Conservation (phyloP, 768 basidiomycete genomes). For the Suillus weaverae region DNA sequence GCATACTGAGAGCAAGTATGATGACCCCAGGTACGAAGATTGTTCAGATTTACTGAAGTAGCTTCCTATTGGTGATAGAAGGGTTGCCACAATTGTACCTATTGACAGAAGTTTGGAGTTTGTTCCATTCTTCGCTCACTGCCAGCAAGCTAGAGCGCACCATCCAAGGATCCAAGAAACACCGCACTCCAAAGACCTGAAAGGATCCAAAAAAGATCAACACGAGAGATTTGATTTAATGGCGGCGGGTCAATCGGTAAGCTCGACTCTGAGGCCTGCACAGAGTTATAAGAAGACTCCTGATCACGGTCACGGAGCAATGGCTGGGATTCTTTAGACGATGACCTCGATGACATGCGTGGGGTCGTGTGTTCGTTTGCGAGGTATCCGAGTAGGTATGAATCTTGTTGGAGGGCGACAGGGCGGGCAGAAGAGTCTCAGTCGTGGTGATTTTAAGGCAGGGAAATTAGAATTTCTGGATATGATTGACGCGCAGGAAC, state of each 20-base stretch:
- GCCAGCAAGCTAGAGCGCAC: slow-evolving; percentile 39
- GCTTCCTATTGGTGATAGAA: slow-evolving; percentile 82
- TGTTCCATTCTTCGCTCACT: background rate
- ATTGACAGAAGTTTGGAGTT: slow-evolving; percentile 10
- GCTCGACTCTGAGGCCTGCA: slow-evolving; percentile 34
- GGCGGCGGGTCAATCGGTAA: slow-evolving; percentile 29
- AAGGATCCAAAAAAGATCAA: slow-evolving; percentile 70
- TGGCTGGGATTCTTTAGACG: slow-evolving; percentile 54
- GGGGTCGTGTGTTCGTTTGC: slow-evolving; percentile 2
- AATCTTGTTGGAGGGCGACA: slow-evolving; percentile 5
- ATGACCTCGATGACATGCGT: slow-evolving; percentile 42
- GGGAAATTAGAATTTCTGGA: background rate
- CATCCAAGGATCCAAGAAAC: slow-evolving; percentile 83
- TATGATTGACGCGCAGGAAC: slow-evolving; percentile 16
- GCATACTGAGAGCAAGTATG: slow-evolving; percentile 84
- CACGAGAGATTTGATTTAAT: slow-evolving; percentile 47
- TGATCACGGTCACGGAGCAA: slow-evolving; percentile 49
- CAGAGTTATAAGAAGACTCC: slow-evolving; percentile 45
- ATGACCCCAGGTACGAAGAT: slow-evolving; percentile 85
- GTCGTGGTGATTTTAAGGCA: slow-evolving; percentile 8
- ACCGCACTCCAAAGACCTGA: slow-evolving; percentile 81
- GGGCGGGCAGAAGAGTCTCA: slow-evolving; percentile 1
- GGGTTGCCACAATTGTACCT: slow-evolving; percentile 85
- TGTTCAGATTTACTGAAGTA: slow-evolving; percentile 79
- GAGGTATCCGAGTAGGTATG: slow-evolving; percentile 10